Evolutionary conservation across 2,329 filamentous ascomycete species (phyloP), one percentile per base, ranked within the genome.

Genomic region (Akanthomyces uredinophilus): DNA sequence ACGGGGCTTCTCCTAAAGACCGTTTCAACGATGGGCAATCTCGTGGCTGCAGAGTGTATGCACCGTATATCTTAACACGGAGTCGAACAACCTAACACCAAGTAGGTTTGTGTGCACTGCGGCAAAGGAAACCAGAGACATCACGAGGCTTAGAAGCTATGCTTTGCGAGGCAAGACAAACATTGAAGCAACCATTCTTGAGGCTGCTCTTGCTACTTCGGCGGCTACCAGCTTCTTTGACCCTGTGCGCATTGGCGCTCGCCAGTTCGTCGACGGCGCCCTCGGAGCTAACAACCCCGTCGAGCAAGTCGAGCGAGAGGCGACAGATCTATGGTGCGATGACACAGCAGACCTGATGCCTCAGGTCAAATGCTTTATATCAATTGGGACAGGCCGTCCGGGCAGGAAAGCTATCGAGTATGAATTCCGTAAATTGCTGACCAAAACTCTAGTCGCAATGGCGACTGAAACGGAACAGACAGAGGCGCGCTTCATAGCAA

Each of bases 241-340:
- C 44, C 65, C 69, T 4, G 69, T 73, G 37, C 59, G 65, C 18
- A 46, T 72, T 14, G 69, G 71, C 16, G 64, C 57, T n/a, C 64
- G 69, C 6, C 64, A 71, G 43, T 70, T 70, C 47, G 65, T 73
- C 43, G 70, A 72, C 52, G 70, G 69, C 4, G 70, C 62, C 0
- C 68, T 73, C 32, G 66, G 68, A 37, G 53, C 53, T n/a, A 56
- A 56, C 39, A 56, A 56, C 35, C 53, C 53, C 24, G 53, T 46
- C 41, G 53, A 43, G 39, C 37, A 56, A 20, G 22, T 56, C 37
- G 53, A 56, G 39, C 37, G 53, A 29, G 53, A 56, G 53, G 53
- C 53, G 8, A n/a, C 37, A 11, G 51, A 56, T 46, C 44, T 56
- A 43, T 56, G 39, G 53, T 46, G 24, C 53, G 37, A 14, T 27